These are phyloP conservation scores for Cucurbita moschata DNA, from an alignment of 306 rosid species.

Conservation along the genomic window DNA sequence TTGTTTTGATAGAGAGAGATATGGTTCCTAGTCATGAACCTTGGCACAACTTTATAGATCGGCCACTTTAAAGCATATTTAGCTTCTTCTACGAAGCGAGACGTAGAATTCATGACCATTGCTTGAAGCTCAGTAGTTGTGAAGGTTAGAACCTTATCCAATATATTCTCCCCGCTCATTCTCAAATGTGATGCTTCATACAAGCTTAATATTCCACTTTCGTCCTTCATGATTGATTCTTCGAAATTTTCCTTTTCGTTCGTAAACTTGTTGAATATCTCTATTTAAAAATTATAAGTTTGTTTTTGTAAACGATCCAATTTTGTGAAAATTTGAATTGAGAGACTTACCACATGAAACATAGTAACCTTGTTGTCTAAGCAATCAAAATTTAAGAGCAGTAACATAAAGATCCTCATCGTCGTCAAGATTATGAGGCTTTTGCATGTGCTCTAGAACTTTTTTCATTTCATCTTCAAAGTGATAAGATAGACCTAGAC, in stretches of 20 bases:
- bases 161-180: neutral
- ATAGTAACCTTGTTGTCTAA: neutral
- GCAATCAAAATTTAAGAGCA: neutral
- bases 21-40: constrained; percentile 4
- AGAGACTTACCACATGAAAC: neutral
- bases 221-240: neutral
- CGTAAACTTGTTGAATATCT: constrained; percentile 7
- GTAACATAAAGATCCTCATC: neutral
- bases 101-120: neutral
- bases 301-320: too few relatives aligned
- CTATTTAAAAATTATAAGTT: neutral
- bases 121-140: neutral
- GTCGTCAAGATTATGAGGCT: neutral
- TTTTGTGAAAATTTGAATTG: neutral
- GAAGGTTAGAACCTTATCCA: constrained; percentile 11
- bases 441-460: too few relatives aligned
- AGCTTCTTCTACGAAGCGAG: neutral
- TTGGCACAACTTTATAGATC: neutral
- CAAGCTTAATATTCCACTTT: constrained; percentile 12
- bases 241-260: constrained; percentile 8
- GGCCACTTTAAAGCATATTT: constrained; percentile 8
- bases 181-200: constrained; percentile 15
- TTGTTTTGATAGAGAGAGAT: constrained; percentile 4
- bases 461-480: neutral
- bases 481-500: too few relatives aligned